Base-by-base conservation (phyloP, 2,329 filamentous ascomycete genomes). In the Myriosclerotinia duriaeana region DNA sequence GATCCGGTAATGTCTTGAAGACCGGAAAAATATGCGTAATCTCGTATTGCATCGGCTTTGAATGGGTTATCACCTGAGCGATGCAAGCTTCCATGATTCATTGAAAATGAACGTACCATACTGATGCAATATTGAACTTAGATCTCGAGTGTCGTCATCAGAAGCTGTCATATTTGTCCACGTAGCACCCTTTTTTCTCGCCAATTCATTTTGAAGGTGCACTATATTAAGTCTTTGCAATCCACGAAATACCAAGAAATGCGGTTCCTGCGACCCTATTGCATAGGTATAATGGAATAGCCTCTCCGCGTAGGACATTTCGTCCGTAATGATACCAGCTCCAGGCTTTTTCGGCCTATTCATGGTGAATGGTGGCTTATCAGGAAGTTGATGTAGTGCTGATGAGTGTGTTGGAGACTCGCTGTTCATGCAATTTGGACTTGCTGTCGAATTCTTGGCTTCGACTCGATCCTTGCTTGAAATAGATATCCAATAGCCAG, bases 21-120 rank as follows among this genome's bases (percentile, higher is more conserved):
- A n/a, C 20, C 7, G 2, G 42, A 50, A 2, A 59, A 7, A 7
- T 34, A 59, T 4, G 22, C 22, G 34, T 59, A 60, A 38, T 60
- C 56, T 48, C 56, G 42, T 20, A 50, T 44, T 30, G 55, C 55
- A 8, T 59, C 40, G 55, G 53, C 53, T 55, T 55, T 22, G 14
- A 6, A 40, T n/a, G 17, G 22, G 14, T 53, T 5, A 22, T 22
- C 30, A 40, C 40, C 26, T 55, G 36, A 22, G 2, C 12, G 22
- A 40, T 40, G 6, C 9, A 55, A 22, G 5, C 8, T 22, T 34
- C 6, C 14, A 11, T 55, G 15, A 9, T 22, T 40, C 5, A 40
- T 26, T 26, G 34, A 38, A 22, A 40, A 3, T 2, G 22, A 55
- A 12, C 53, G 12, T 40, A 55, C 55, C 55, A n/a, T 59, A 59